Conservation (phyloP, 768 basidiomycete genomes). For the Gymnopilus junonius region DNA sequence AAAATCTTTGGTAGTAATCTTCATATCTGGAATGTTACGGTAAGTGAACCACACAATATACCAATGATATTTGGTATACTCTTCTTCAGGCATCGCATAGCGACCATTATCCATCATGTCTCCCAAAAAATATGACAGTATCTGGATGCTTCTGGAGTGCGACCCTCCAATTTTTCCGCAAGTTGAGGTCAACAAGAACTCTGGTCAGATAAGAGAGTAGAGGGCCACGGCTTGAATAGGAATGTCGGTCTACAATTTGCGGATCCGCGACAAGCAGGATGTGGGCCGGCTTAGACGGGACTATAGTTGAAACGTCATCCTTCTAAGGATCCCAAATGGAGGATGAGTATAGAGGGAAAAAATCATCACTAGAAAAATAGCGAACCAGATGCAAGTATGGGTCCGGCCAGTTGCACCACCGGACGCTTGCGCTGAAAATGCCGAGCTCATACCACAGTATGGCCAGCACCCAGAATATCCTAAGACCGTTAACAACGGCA, state of each 20-base stretch:
- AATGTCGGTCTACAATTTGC: slow-evolving; percentile 78
- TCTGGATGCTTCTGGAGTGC: slow-evolving; percentile 66
- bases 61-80: slow-evolving; percentile 53
- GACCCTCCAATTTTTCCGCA: slow-evolving; percentile 84
- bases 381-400: slow-evolving; percentile 32
- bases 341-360: not conserved
- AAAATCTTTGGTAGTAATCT: slow-evolving; percentile 68
- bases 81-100: slow-evolving; percentile 58
- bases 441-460: slow-evolving; percentile 75
- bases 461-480: slow-evolving; percentile 61
- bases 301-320: slow-evolving; percentile 18
- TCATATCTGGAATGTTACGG: slow-evolving; percentile 62
- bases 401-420: slow-evolving; percentile 68
- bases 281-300: slow-evolving; percentile 40
- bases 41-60: not conserved
- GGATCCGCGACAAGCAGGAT: slow-evolving; percentile 89
- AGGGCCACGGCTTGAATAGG: slow-evolving; percentile 66
- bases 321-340: slow-evolving; percentile 2
- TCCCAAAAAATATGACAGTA: slow-evolving; percentile 80
- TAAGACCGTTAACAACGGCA: slow-evolving; percentile 49
- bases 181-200: slow-evolving; percentile 76
- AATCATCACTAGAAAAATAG: slow-evolving; percentile 1
- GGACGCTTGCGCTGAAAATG: slow-evolving; percentile 52
- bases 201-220: slow-evolving; percentile 64
- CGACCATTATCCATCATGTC: slow-evolving; percentile 93